phyloP scores from a whole-genome alignment of 2,329 filamentous ascomycete species.

The Fusarium pininemorale region DNA sequence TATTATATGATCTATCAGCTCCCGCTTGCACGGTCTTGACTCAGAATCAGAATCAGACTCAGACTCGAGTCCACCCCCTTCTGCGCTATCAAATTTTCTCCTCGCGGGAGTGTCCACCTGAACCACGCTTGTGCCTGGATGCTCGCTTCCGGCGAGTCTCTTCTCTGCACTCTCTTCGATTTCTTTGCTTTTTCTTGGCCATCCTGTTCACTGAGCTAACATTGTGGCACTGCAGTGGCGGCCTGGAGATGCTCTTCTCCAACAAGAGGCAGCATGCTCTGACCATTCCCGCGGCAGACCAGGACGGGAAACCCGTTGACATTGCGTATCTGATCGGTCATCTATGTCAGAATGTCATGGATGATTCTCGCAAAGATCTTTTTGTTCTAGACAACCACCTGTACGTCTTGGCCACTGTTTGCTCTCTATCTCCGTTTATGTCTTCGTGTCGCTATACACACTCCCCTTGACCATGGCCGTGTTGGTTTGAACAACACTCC shows the following conservation, averaged over 20 bases:
- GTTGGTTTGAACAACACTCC: neutral
- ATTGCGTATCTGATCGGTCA: slow-evolving; percentile 81
- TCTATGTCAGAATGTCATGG: slow-evolving; percentile 85
- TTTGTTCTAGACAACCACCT: slow-evolving; percentile 89
- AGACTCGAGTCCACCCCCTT: slow-evolving; percentile 13
- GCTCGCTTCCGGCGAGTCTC: slow-evolving; percentile 3
- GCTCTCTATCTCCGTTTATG: neutral
- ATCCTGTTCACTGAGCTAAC: slow-evolving; percentile 26
- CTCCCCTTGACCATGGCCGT: slow-evolving; percentile 31
- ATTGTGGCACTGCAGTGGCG: slow-evolving; percentile 68
- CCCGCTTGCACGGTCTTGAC: slow-evolving; percentile 14
- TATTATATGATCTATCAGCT: slow-evolving; percentile 42
- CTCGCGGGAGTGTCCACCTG: slow-evolving; percentile 13
- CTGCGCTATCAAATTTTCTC: slow-evolving; percentile 7
- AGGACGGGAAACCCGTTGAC: slow-evolving; percentile 68
- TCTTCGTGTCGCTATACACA: slow-evolving; percentile 23
- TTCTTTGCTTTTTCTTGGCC: slow-evolving; percentile 13
- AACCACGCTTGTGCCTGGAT: slow-evolving; percentile 33
- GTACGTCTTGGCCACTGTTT: slow-evolving; percentile 64
- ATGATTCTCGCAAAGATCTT: slow-evolving; percentile 83
- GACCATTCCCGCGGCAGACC: slow-evolving; percentile 70
- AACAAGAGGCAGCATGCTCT: slow-evolving; percentile 80
- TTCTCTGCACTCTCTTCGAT: slow-evolving; percentile 8
- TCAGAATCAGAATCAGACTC: neutral
- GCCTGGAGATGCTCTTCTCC: slow-evolving; percentile 92